phyloP scores from a whole-genome alignment of 163 green algal genomes.

The Coccomyxa subellipsoidea region DNA sequence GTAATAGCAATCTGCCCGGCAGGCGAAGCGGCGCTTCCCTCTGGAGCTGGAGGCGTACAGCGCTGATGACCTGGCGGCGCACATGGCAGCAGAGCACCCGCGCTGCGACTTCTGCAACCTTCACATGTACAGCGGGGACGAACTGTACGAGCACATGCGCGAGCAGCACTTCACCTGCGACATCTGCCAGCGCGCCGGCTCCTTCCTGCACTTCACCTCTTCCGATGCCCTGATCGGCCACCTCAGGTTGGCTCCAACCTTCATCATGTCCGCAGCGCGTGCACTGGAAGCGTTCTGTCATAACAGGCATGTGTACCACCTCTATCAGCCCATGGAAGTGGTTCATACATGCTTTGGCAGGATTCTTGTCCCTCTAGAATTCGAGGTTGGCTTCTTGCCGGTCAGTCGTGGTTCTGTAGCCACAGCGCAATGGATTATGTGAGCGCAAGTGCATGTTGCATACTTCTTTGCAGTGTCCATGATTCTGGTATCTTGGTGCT shows the following conservation, averaged over 20 bases:
- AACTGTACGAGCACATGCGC: slow-evolving; percentile 1
- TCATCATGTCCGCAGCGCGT: slow-evolving; percentile 14
- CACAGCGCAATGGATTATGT: too few relatives aligned
- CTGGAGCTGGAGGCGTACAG: background rate
- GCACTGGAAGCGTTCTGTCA: too few relatives aligned
- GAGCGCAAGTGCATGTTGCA: too few relatives aligned
- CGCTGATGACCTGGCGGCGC: background rate
- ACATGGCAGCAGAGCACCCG: background rate
- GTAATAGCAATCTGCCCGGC: background rate
- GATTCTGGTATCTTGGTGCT: too few relatives aligned
- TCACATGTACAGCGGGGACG: background rate
- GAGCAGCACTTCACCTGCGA: slow-evolving; percentile 11
- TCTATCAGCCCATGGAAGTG: too few relatives aligned
- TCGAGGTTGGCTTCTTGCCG: too few relatives aligned
- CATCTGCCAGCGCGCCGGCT: background rate
- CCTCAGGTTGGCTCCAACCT: too few relatives aligned
- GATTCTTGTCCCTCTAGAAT: too few relatives aligned
- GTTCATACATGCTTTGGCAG: too few relatives aligned
- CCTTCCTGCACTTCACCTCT: background rate
- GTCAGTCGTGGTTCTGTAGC: too few relatives aligned
- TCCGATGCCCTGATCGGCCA: background rate
- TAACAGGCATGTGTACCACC: too few relatives aligned
- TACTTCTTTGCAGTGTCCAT: too few relatives aligned
- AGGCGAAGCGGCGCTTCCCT: background rate
- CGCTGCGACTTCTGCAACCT: background rate